phyloP scores from a whole-genome alignment of 106 monocot species.

The Allium sativum region DNA sequence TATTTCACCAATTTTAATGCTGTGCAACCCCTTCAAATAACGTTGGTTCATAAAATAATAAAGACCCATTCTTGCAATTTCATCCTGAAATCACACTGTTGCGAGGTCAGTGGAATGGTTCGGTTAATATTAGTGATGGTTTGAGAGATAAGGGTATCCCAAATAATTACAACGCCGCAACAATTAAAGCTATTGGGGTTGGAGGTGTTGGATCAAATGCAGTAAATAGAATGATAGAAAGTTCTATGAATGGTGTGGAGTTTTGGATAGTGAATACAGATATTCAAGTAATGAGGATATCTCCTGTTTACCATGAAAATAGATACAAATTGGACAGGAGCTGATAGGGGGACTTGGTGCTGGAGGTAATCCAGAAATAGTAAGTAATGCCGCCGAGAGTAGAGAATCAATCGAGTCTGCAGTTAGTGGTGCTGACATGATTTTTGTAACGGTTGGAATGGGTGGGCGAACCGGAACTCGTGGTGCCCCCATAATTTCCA shows the following conservation, averaged over 20 bases:
- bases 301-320: conserved; percentile 48
- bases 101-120: no score
- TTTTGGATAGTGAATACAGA: conserved; percentile 98
- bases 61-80: no score
- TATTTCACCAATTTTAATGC: no score
- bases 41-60: no score
- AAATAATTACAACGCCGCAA: conserved; percentile 50
- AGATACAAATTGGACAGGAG: conserved; percentile 63
- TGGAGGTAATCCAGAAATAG: conserved; percentile 76
- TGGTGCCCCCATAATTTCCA: conserved; percentile 76
- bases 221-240: conserved; percentile 89
- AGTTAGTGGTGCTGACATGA: conserved; percentile 55
- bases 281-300: conserved; percentile 78
- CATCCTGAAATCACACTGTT: no score
- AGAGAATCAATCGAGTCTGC: conserved; percentile 52
- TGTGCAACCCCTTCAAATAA: no score
- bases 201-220: conserved; percentile 97
- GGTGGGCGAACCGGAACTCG: conserved; percentile 86
- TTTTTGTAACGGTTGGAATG: conserved; percentile 87
- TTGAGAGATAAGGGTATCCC: conserved; percentile 11
- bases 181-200: conserved; percentile 88
- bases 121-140: conserved; percentile 7
- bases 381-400: conserved; percentile 76
- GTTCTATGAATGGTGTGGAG: conserved; percentile 78
- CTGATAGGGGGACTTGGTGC: conserved; percentile 70